Percentiles rank a stretch among this genome's conserved stretches.
Conservation (phyloP, 371 early-diverging fungal genomes). For the Rhizopus stolonifer region DNA sequence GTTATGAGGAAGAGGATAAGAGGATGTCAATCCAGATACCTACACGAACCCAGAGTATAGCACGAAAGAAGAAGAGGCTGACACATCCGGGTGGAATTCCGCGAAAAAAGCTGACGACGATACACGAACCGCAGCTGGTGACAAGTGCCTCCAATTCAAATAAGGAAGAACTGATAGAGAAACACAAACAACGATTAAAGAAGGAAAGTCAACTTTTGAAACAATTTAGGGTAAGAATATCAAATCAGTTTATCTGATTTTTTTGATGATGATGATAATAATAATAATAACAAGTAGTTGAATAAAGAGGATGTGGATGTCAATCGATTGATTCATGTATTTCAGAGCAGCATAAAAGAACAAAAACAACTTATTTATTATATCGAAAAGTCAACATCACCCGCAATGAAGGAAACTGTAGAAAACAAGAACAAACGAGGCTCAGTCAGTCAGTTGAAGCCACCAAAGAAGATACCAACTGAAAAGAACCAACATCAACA, state of each 20-base stretch:
- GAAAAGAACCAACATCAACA: neutral
- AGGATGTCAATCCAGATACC: neutral
- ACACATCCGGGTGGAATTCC: neutral
- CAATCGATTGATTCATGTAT: constrained; percentile 4
- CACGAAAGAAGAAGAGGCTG: constrained; percentile 4
- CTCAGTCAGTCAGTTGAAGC: neutral
- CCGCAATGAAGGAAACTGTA: neutral
- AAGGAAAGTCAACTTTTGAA: constrained; percentile 17
- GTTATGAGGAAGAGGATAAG: constrained; percentile 3
- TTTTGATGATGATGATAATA: too few species aligned
- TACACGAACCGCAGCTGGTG: neutral
- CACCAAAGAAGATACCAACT: neutral
- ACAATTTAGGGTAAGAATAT: constrained; percentile 13
- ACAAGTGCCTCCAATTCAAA: neutral
- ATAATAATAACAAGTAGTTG: too few species aligned
- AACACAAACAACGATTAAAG: constrained; percentile 17
- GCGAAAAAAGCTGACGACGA: too few species aligned
- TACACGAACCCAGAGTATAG: constrained; percentile 1
- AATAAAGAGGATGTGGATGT: neutral
- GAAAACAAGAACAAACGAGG: neutral
- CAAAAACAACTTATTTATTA: constrained; percentile 14
- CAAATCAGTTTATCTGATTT: neutral
- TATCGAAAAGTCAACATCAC: neutral
- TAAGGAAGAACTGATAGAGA: constrained; percentile 4
- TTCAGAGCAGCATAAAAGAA: constrained; percentile 16